A percentile compares a stretch with the other conserved stretches of the same genome.
These are phyloP conservation scores for Piper longum DNA, from an alignment of 164 flowering plant species.

Conservation along the genomic window DNA sequence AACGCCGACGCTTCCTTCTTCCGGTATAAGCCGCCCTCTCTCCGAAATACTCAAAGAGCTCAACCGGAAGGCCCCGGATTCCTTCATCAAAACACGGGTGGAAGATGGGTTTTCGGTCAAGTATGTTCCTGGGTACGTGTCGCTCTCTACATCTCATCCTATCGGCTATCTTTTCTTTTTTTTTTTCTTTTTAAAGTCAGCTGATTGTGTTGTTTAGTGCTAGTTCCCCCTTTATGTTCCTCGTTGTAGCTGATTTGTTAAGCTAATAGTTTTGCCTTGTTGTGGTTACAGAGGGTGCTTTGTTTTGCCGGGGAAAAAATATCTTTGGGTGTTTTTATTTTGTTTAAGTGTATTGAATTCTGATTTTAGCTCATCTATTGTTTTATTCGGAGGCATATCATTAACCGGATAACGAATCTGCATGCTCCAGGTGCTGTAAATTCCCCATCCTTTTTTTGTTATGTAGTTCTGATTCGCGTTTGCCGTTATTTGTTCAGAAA, in stretches of 20 bases:
- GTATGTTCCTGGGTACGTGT: conserved; percentile 76
- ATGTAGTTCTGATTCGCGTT: neutral
- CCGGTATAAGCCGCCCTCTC: conserved; percentile 64
- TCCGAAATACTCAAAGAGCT: conserved; percentile 72
- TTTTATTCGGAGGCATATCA: conserved; percentile 60
- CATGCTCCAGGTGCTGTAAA: conserved; percentile 62
- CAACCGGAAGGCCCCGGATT: conserved; percentile 65
- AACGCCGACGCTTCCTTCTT: conserved; percentile 17
- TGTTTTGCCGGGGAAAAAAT: too few relatives aligned
- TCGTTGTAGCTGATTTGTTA: too few relatives aligned
- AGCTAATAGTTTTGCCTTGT: too few relatives aligned
- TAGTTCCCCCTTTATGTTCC: too few relatives aligned
- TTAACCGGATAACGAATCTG: conserved; percentile 73
- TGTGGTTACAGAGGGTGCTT: too few relatives aligned
- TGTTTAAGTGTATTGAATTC: neutral
- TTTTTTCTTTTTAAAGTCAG: neutral
- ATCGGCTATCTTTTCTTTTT: neutral
- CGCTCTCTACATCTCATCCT: too few relatives aligned
- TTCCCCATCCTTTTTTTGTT: neutral
- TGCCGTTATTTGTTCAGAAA: too few relatives aligned
- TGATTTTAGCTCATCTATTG: neutral
- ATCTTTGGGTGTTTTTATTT: too few relatives aligned
- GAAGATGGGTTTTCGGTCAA: conserved; percentile 49
- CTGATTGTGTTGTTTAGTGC: too few relatives aligned
- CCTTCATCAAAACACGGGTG: conserved; percentile 38